phyloP scores from a whole-genome alignment of 108 stramenopile species.

The Fragilariopsis cylindrus region DNA sequence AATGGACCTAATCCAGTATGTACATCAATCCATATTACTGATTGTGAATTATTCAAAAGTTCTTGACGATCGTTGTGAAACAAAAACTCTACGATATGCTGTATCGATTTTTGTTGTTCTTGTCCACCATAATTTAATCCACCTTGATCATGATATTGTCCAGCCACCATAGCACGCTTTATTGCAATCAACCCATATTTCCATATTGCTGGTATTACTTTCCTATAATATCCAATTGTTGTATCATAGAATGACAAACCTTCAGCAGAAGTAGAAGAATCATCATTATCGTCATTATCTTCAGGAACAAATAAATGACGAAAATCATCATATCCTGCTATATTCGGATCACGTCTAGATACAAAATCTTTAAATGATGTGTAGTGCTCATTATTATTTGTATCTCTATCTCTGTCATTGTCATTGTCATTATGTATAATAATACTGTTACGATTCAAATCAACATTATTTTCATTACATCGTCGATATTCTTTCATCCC shows the following conservation, averaged over 20 bases:
- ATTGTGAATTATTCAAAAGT: conserved; percentile 15
- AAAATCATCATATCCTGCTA: conserved; percentile 56
- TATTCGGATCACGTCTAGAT: conserved; percentile 50
- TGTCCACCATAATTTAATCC: conserved; percentile 80
- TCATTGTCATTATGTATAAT: background rate
- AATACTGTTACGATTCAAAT: conserved; percentile 81
- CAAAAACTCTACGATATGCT: conserved; percentile 24
- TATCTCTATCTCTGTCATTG: background rate
- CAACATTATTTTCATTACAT: conserved; percentile 82
- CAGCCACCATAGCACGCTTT: conserved; percentile 72
- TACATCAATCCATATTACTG: conserved; percentile 75
- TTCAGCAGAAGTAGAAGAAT: conserved; percentile 11
- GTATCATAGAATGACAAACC: conserved; percentile 23
- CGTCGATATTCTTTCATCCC: conserved; percentile 80
- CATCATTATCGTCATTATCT: background rate
- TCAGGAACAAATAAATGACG: conserved; percentile 36
- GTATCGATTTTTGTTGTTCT: conserved; percentile 49
- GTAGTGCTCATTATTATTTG: background rate
- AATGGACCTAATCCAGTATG: conserved; percentile 81
- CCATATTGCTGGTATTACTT: conserved; percentile 16
- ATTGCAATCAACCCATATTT: conserved; percentile 45
- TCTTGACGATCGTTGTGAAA: conserved; percentile 14
- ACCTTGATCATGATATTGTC: conserved; percentile 68
- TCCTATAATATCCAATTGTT: conserved; percentile 24
- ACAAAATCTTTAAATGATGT: conserved; percentile 39